Evolutionary conservation across 2,329 filamentous ascomycete species (phyloP).

Genomic region (Fusarium pseudocircinatum): DNA sequence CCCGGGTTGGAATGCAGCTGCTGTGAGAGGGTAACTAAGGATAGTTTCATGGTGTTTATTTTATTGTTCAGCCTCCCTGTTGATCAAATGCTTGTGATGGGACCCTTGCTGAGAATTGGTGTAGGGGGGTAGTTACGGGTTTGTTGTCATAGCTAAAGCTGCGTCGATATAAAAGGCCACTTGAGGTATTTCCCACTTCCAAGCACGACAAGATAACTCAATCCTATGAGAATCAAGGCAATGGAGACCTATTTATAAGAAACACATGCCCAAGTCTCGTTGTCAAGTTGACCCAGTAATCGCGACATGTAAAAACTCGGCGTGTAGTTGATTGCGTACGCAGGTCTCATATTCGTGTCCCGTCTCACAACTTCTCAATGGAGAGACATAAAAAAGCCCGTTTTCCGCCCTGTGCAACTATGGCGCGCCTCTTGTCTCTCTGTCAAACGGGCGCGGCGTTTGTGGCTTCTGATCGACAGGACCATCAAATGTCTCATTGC

Average conservation of each 20-base stretch:
- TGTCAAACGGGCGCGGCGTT: slow-evolving; percentile 17
- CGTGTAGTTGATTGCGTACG: slow-evolving; percentile 21
- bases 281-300: background rate
- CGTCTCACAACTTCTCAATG: slow-evolving; percentile 9
- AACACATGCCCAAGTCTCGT: background rate
- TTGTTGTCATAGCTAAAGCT: background rate
- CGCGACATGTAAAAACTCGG: background rate
- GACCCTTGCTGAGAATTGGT: background rate
- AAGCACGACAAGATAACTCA: background rate
- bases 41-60: background rate
- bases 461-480: slow-evolving; percentile 19
- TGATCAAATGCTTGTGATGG: slow-evolving; percentile 2
- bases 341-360: slow-evolving; percentile 27
- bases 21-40: background rate
- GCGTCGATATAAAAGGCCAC: background rate
- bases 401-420: slow-evolving; percentile 1
- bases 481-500: slow-evolving; percentile 16
- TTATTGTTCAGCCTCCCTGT: background rate
- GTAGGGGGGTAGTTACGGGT: background rate
- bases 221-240: background rate
- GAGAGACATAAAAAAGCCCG: slow-evolving; percentile 2
- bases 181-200: background rate
- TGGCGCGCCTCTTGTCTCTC: slow-evolving; percentile 8
- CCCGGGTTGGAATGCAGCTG: slow-evolving; percentile 19
- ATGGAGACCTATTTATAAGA: background rate